phyloP scores from a whole-genome alignment of 345 rosid genomes.

The Sonneratia caseolaris region DNA sequence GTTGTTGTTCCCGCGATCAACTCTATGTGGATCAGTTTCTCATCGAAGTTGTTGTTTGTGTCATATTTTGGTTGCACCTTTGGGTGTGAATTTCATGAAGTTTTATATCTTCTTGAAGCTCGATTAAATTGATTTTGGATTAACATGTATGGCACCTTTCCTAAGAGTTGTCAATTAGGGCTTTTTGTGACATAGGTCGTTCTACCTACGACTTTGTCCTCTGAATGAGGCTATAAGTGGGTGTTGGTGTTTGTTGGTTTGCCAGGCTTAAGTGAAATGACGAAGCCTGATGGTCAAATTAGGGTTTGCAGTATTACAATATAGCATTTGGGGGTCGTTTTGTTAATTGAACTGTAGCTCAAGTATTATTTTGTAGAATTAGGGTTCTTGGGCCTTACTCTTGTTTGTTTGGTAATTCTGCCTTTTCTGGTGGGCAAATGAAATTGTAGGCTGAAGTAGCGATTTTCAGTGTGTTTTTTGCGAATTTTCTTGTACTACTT shows the following conservation, averaged over 20 bases:
- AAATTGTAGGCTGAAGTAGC: not conserved
- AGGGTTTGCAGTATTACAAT: not conserved
- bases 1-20: too few species aligned
- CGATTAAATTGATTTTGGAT: not conserved
- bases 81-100: not conserved
- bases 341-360: not conserved
- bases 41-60: not conserved
- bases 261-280: not conserved
- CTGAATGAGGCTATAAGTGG: not conserved
- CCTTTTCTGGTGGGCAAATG: not conserved
- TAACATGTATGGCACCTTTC: not conserved
- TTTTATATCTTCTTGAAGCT: not conserved
- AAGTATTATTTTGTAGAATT: not conserved
- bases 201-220: not conserved
- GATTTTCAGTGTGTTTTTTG: not conserved
- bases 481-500: not conserved
- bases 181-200: not conserved
- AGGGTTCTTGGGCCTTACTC: not conserved
- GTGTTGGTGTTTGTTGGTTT: not conserved
- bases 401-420: not conserved
- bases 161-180: not conserved
- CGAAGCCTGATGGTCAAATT: not conserved
- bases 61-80: not conserved
- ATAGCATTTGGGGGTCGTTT: not conserved
- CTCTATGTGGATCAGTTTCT: too few species aligned